Evolutionary conservation across 345 rosid genomes (phyloP), one percentile per base, ranked within the genome.

Genomic region (Hibiscus trionum): DNA sequence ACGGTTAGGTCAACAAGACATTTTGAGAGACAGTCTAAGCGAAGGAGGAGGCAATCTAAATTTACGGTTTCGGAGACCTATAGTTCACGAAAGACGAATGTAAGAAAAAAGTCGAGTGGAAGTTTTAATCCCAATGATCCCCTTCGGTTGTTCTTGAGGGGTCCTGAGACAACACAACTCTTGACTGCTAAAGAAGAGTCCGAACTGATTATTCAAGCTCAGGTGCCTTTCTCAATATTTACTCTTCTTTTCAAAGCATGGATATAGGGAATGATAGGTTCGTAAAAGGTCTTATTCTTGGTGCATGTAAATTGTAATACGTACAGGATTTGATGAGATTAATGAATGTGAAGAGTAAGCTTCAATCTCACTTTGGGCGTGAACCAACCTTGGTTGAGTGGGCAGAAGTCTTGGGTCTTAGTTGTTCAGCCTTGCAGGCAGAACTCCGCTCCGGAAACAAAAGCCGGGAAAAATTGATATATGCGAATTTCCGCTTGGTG

Each of bases 381-480:
- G 94, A 93, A 77, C 96, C 94, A 75, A 89, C 94, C 66, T 66
- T 88, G 79, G 73, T 70, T 67, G 96, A 93, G 75, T 90, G 94
- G 97, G 94, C 96, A 70, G 78, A 85, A 82, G 93, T 87, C 71
- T 80, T 81, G 76, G 94, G 87, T 19, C 19, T 90, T 58, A 87
- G 85, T 82, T 73, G 84, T 75, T 62, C 39, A 71, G 83, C 70
- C 64, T 85, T 93, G 84, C 86, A 83, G 80, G 82, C 85, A 71
- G 86, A 86, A 73, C 83, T 93, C 82, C 88, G 78, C 56, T 79
- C 77, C 26, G 90, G 97, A 29, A 75, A 82, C 72, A 81, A 84
- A 66, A 85, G 96, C 79, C 73, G 91, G 37, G 93, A 88, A 52
- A 90, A 85, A 79, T 79, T 94, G 79, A 85, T 91, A 56, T 69